Evolutionary conservation across 164 flowering plant genomes (phyloP).

Genomic region (Aristolochia fimbriata): DNA sequence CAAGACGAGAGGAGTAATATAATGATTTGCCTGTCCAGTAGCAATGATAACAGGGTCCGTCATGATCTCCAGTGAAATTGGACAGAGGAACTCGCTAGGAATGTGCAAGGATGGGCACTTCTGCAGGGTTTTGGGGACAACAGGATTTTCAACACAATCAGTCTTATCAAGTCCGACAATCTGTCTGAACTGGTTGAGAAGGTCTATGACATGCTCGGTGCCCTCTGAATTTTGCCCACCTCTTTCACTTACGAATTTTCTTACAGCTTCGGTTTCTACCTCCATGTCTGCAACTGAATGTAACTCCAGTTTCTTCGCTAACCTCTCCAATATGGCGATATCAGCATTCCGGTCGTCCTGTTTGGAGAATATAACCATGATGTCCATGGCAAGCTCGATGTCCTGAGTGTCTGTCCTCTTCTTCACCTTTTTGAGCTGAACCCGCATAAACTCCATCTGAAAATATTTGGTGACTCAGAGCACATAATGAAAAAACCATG

Average conservation of each 20-base stretch:
- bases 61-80: slow-evolving; percentile 72
- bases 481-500: neutral
- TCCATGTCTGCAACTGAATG: slow-evolving; percentile 45
- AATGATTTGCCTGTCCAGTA: slow-evolving; percentile 55
- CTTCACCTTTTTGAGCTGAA: slow-evolving; percentile 61
- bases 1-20: neutral
- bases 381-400: slow-evolving; percentile 82
- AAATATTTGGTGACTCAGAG: neutral
- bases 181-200: slow-evolving; percentile 47
- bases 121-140: slow-evolving; percentile 21
- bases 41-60: slow-evolving; percentile 73
- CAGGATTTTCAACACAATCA: slow-evolving; percentile 25
- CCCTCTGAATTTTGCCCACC: slow-evolving; percentile 32
- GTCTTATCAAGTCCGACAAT: slow-evolving; percentile 45
- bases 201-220: slow-evolving; percentile 37
- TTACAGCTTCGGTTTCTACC: slow-evolving; percentile 45
- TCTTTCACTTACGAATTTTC: slow-evolving; percentile 39
- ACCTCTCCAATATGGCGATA: slow-evolving; percentile 55
- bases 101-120: slow-evolving; percentile 32
- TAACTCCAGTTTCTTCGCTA: slow-evolving; percentile 62
- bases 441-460: slow-evolving; percentile 48
- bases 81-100: slow-evolving; percentile 72
- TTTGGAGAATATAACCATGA: slow-evolving; percentile 62
- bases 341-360: slow-evolving; percentile 59
- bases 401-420: slow-evolving; percentile 68